These are phyloP conservation scores for Daldinia concentrica DNA, from an alignment of 495 filamentous ascomycete genomes.

Conservation along the genomic window DNA sequence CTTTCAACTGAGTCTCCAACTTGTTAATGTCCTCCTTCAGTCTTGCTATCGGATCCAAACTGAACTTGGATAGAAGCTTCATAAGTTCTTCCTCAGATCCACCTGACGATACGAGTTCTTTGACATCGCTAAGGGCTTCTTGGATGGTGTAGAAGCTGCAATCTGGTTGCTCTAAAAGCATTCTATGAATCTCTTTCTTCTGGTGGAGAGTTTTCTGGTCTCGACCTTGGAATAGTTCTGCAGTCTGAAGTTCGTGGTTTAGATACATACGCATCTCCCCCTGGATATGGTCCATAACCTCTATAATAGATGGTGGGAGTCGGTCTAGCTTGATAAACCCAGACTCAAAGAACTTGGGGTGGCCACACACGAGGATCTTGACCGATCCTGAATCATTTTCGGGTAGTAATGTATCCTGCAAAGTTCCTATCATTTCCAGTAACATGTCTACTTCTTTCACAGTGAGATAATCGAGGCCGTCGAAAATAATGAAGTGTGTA, in stretches of 20 bases:
- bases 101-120: constrained; percentile 33
- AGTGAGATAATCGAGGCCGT: constrained; percentile 26
- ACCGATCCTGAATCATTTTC: constrained; percentile 11
- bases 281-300: background rate
- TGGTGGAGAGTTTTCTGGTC: background rate
- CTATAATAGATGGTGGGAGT: background rate
- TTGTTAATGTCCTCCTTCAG: constrained; percentile 32
- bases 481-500: constrained; percentile 40
- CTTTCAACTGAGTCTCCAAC: constrained; percentile 34
- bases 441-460: background rate
- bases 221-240: background rate
- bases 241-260: background rate
- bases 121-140: background rate
- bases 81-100: constrained; percentile 42
- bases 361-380: background rate
- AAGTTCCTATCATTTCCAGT: constrained; percentile 3
- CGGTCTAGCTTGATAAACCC: background rate
- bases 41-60: constrained; percentile 21
- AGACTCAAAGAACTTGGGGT: background rate
- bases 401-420: constrained; percentile 22
- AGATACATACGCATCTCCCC: background rate
- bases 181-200: background rate
- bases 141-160: constrained; percentile 3
- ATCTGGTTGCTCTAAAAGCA: background rate
- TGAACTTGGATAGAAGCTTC: constrained; percentile 31